These are phyloP conservation scores for Alternaria gansuensis DNA, from an alignment of 2,329 filamentous ascomycete genomes.

Conservation along the genomic window DNA sequence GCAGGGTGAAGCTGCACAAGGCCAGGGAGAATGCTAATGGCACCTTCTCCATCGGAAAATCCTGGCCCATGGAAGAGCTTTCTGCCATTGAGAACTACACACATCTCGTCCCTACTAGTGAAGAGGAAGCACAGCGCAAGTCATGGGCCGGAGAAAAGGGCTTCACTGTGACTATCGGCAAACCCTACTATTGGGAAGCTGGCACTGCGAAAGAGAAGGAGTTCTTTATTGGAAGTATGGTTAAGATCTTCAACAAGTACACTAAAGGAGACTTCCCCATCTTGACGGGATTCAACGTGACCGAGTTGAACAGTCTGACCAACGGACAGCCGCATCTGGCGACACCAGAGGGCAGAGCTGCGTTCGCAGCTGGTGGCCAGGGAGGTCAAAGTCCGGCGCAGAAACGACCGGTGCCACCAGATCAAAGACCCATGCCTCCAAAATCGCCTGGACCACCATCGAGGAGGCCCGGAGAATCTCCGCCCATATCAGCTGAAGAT, in stretches of 20 bases:
- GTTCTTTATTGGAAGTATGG: conserved; percentile 94
- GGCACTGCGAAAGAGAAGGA: conserved; percentile 95
- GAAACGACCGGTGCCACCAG: conserved; percentile 28
- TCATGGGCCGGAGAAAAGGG: conserved; percentile 84
- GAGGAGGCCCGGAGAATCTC: conserved; percentile 32
- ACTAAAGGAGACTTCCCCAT: conserved; percentile 75
- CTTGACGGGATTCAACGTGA: conserved; percentile 81
- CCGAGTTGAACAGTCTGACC: conserved; percentile 78
- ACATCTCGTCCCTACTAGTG: conserved; percentile 65
- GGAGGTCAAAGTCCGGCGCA: conserved; percentile 23
- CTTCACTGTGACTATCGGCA: conserved; percentile 87
- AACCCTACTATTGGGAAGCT: conserved; percentile 97
- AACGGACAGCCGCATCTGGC: conserved; percentile 57
- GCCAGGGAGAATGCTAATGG: conserved; percentile 94
- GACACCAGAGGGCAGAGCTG: conserved; percentile 40
- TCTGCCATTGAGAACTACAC: conserved; percentile 83
- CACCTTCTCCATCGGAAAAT: conserved; percentile 96
- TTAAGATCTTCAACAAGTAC: conserved; percentile 98
- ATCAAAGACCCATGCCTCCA: conserved; percentile 33
- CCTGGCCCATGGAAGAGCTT: conserved; percentile 95
- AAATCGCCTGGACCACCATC: conserved; percentile 36
- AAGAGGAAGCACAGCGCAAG: conserved; percentile 68
- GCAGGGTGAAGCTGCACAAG: conserved; percentile 94
- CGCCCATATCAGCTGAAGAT: conserved; percentile 20
- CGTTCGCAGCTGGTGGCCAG: conserved; percentile 19